Conservation (phyloP, 768 basidiomycete genomes). For the Tulasnella sp. region DNA sequence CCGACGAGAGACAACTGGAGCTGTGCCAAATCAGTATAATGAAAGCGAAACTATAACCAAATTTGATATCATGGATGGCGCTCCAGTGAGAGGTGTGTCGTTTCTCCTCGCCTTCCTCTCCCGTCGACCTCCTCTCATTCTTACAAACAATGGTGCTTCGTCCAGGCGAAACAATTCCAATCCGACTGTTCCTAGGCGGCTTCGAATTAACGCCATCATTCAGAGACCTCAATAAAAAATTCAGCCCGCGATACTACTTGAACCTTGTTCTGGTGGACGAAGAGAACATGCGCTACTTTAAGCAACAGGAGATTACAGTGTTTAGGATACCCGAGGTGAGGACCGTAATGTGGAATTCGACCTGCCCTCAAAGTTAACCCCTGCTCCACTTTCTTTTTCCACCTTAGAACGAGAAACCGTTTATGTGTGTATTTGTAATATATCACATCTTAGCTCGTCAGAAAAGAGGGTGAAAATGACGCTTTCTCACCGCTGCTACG, state of each 20-base stretch:
- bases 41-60: slow-evolving; percentile 93
- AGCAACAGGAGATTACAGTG: slow-evolving; percentile 94
- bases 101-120: background rate
- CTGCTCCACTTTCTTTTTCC: background rate
- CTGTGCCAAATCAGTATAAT: slow-evolving; percentile 98
- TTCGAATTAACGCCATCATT: slow-evolving; percentile 99
- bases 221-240: slow-evolving; percentile 98
- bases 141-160: background rate
- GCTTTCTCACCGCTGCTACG: too few species aligned
- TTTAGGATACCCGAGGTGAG: slow-evolving; percentile 70
- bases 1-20: slow-evolving; percentile 93
- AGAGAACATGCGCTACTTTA: slow-evolving; percentile 97
- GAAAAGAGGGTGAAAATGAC: too few species aligned
- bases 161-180: slow-evolving; percentile 87
- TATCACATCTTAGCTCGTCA: background rate
- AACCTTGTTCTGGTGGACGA: slow-evolving; percentile 98
- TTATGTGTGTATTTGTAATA: background rate
- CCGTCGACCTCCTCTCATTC: background rate
- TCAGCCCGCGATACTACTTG: slow-evolving; percentile 94
- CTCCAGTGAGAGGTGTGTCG: slow-evolving; percentile 49
- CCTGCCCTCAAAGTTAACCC: background rate
- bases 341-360: background rate
- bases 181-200: slow-evolving; percentile 94
- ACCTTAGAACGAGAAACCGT: background rate
- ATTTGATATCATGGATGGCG: slow-evolving; percentile 69